Percentiles rank a stretch among this genome's conserved stretches.
phyloP scores from a whole-genome alignment of 2,329 filamentous ascomycete species.

The Colletotrichum navitas region DNA sequence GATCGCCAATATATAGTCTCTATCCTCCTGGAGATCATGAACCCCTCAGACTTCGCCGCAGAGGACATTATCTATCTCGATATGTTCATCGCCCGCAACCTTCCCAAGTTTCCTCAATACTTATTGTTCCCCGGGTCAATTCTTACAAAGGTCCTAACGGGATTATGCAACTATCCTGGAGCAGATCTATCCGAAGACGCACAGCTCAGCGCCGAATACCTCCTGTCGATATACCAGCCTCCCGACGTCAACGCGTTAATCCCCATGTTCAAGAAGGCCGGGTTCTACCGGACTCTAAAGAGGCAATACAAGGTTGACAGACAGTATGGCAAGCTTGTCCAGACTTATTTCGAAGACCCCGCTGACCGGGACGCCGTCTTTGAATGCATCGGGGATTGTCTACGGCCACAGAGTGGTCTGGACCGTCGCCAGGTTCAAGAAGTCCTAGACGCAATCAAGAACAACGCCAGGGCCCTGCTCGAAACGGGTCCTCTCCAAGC shows the following conservation, averaged over 20 bases:
- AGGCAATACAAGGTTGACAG: slow-evolving; percentile 84
- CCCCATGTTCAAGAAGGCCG: slow-evolving; percentile 80
- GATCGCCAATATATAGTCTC: slow-evolving; percentile 94
- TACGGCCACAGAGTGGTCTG: slow-evolving; percentile 74
- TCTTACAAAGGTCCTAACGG: slow-evolving; percentile 82
- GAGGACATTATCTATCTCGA: slow-evolving; percentile 94
- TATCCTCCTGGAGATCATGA: slow-evolving; percentile 93
- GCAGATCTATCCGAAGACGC: slow-evolving; percentile 89
- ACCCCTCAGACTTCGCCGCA: slow-evolving; percentile 76
- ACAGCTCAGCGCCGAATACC: slow-evolving; percentile 95
- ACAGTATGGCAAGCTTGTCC: slow-evolving; percentile 82
- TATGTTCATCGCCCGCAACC: slow-evolving; percentile 97
- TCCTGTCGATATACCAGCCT: slow-evolving; percentile 93
- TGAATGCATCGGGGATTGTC: slow-evolving; percentile 80
- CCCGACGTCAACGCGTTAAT: slow-evolving; percentile 83
- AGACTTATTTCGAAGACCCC: slow-evolving; percentile 87
- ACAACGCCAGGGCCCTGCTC: slow-evolving; percentile 75
- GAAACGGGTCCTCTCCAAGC: slow-evolving; percentile 74
- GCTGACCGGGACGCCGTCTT: slow-evolving; percentile 83
- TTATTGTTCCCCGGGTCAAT: slow-evolving; percentile 90
- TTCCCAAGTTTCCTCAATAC: slow-evolving; percentile 97
- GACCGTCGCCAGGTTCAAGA: slow-evolving; percentile 78
- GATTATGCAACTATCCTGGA: slow-evolving; percentile 87
- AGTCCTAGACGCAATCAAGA: slow-evolving; percentile 74
- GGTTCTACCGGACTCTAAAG: slow-evolving; percentile 93